Base-by-base conservation (phyloP, 2,329 filamentous ascomycete species). In the Leptoxyphium fumago region DNA sequence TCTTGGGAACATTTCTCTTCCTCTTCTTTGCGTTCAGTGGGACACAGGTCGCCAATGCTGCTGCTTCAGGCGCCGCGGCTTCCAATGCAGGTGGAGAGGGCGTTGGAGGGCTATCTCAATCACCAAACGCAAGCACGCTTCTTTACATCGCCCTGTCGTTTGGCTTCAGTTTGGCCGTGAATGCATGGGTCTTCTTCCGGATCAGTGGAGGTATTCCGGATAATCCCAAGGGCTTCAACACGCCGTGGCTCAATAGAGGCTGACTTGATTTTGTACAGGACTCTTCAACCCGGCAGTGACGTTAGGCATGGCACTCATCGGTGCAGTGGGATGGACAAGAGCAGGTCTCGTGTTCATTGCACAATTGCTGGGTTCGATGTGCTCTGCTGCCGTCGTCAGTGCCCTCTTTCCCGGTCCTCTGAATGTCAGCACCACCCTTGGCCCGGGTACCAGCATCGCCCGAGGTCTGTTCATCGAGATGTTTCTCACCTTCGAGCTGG, bases 251-350 rank as follows among this genome's bases (percentile, higher is more conserved):
- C 7, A 3, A 26, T 26, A 26, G 8, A 18, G 17, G 13, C 28
- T 45, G 29, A 45, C 43, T 41, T 11, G 10, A 42, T 41, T 26
- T 26, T 26, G 21, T 26, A 26, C 32, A 55, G 59, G 59, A n/a
- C 50, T 61, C 13, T 62, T 62, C 54, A 61, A 61, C 39, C 58
- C 58, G 7, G 59, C 59, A 56, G 69, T 72, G 21, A 69, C 68
- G 1, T 52, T 72, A 17, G 69, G 64, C n/a, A 57, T 72, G 54
- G 63, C 61, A 28, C 50, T 72, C 41, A 63, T 70, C 42, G 69
- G 69, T 42, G 68, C 66, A 6, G 53, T 71, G n/a, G 56, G 57
- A 28, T 71, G 66, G 66, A 26, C 61, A 32, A 64, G 69, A 39
- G 68, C 61, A 11, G 46, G 48, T 17, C 48, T 71, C 26, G 59